Base-by-base conservation (phyloP, 2,329 filamentous ascomycete species). In the Chrysoporthe deuterocubensis region DNA sequence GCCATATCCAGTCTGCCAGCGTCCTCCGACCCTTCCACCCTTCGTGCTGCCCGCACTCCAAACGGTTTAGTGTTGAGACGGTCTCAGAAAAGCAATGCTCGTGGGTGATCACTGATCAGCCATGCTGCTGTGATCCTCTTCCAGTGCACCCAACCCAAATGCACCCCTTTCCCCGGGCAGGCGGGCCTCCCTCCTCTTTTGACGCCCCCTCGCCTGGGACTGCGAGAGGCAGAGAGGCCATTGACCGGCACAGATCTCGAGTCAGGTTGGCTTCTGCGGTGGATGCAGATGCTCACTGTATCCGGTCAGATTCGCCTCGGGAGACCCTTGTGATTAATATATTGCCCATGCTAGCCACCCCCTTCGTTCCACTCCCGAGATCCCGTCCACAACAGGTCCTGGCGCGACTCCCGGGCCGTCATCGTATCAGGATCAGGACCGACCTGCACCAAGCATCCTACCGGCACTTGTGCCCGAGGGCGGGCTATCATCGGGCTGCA, bases 371-470 rank as follows among this genome's bases (percentile, higher is more conserved):
- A 42, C 58, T 61, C 42, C 58, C 58, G 58, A 61, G 52, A 59
- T 48, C 32, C 62, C 62, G 62, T 57, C 18, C 52, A 44, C 21
- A 21, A 32, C n/a, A 21, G 42, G 14, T 42, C 52, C 43, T n/a
- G n/a, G 11, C 1, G 32, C 62, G 54, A 56, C 52, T 37, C 48
- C 62, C 62, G 62, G 62, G 26, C 62, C 62, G 62, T 65, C 34
- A 32, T 46, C 40, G 14, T 14, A 37, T 40, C 18, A 16, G 13
- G 26, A 50, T 18, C 32, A 37, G 34, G 59, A 48, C 61, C 61
- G 61, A 63, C 44, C 18, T 54, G 50, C 18, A 59, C n/a, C 56
- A n/a, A 63, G 52, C 32, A n/a, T 48, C 43, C 32, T 37, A 40
- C 46, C 62, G 62, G 62, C 52, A 65, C 42, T 65, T 52, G 56